These are phyloP conservation scores for Lachnellula suecica DNA, from an alignment of 2,329 filamentous ascomycete species.

Conservation along the genomic window DNA sequence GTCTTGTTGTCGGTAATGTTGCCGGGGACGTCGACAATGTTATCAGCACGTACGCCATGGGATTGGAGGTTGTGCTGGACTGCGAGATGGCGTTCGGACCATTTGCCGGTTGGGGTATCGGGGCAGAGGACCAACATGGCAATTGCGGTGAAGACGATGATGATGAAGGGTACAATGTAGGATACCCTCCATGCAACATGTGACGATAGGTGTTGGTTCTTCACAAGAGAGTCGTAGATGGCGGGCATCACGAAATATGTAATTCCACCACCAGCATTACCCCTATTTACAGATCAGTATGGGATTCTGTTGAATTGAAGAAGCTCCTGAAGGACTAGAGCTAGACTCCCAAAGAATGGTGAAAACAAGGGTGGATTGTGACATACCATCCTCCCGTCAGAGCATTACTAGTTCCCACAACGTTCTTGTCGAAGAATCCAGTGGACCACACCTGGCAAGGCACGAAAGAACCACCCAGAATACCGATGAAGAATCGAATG, in stretches of 20 bases:
- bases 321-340: too few relatives aligned
- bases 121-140: slow-evolving; percentile 71
- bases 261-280: slow-evolving; percentile 85
- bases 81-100: slow-evolving; percentile 63
- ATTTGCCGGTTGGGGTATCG: slow-evolving; percentile 80
- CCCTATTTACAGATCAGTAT: too few relatives aligned
- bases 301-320: too few relatives aligned
- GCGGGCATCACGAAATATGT: slow-evolving; percentile 95
- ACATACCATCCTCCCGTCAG: slow-evolving; percentile 80
- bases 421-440: slow-evolving; percentile 89
- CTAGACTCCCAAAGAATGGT: too few relatives aligned
- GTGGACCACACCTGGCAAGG: slow-evolving; percentile 93
- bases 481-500: slow-evolving; percentile 77
- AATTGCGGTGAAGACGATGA: slow-evolving; percentile 67
- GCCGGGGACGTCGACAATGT: slow-evolving; percentile 30
- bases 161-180: slow-evolving; percentile 80
- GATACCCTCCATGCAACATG: slow-evolving; percentile 80
- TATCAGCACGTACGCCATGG: slow-evolving; percentile 45
- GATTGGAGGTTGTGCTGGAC: slow-evolving; percentile 43
- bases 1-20: slow-evolving; percentile 20
- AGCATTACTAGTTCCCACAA: slow-evolving; percentile 86
- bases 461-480: slow-evolving; percentile 76
- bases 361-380: too few relatives aligned
- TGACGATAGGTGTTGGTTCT: slow-evolving; percentile 54
- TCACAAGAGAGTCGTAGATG: slow-evolving; percentile 75